Evolutionary conservation across 768 basidiomycete genomes (phyloP).

Genomic region (Mycena floridula): DNA sequence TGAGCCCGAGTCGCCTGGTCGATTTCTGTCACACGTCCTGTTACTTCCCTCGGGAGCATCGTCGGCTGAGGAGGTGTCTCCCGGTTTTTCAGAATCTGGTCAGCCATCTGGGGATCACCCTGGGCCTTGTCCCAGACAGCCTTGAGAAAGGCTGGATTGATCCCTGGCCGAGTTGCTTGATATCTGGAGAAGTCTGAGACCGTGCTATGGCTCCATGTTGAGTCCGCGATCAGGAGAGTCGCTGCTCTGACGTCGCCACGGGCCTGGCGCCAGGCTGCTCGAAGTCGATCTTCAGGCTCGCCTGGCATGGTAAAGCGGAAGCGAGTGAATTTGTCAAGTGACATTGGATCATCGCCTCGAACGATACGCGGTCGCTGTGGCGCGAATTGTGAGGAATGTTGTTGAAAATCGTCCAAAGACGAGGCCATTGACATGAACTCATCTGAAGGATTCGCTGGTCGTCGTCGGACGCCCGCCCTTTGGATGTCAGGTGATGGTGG

Average conservation of each 20-base stretch:
- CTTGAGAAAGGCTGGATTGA: too few relatives aligned
- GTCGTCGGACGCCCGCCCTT: slow-evolving; percentile 45
- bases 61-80: slow-evolving; percentile 17
- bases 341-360: slow-evolving; percentile 29
- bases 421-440: slow-evolving; percentile 45
- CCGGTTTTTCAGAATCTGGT: neutral
- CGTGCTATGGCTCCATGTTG: slow-evolving; percentile 46
- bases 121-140: too few relatives aligned
- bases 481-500: slow-evolving; percentile 59
- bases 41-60: slow-evolving; percentile 28
- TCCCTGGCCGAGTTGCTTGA: too few relatives aligned
- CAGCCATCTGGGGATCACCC: neutral
- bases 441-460: slow-evolving; percentile 25
- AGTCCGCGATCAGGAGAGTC: slow-evolving; percentile 50
- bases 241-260: slow-evolving; percentile 58
- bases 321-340: slow-evolving; percentile 40
- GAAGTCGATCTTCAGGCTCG: slow-evolving; percentile 36
- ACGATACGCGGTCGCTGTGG: slow-evolving; percentile 39
- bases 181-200: too few relatives aligned
- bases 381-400: slow-evolving; percentile 27
- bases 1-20: slow-evolving; percentile 69
- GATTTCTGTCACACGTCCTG: slow-evolving; percentile 64
- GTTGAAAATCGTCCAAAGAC: slow-evolving; percentile 61
- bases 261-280: slow-evolving; percentile 64
- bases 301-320: slow-evolving; percentile 62